Base-by-base conservation (phyloP, 352 stramenopile species). In the Globisporangium recalcitrans region DNA sequence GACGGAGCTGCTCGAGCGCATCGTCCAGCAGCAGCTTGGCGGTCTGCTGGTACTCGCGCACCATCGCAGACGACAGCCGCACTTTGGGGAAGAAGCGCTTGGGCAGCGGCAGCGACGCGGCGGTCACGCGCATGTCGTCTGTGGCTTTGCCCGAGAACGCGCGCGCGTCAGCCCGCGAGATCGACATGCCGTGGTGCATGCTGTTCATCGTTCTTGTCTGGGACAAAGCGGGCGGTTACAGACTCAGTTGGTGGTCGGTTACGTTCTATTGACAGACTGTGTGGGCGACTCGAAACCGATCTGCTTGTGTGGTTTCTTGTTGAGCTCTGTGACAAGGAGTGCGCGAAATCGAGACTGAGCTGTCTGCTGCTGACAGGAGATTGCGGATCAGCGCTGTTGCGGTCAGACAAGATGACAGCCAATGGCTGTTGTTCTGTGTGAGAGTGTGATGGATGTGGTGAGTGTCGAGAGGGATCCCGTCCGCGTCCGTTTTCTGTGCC, bases 31-130 rank as follows among this genome's bases (percentile, higher is more conserved):
- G 52, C 24, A 64, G 58, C 53, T 73, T 72, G 42, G 68, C 66
- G n/a, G 63, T 71, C 9, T 55, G 8, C 49, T 82, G 57, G 63
- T 88, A 86, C 32, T 78, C 71, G 21, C 75, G 62, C 44, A 71
- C 57, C 32, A 75, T 63, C 13, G 64, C 61, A 8, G 58, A 22
- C 10, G 71, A 75, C 64, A 88, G 69, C 3, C 59, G 65, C 8
- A 85, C 52, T 2, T 70, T 72, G 10, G 66, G 59, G 54, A 90
- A 90, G 65, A 75, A 73, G 49, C 77, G 65, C 54, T 70, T 60
- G 24, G 69, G 71, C 31, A 90, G 75, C 56, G 81, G 81, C n/a
- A 90, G 67, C 13, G 66, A 32, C 32, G 66, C 44, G 46, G 57
- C 68, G n/a, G 59, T 40, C 8, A 65, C 29, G 29, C 51, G 60